Evolutionary conservation across 2,329 filamentous ascomycete species (phyloP).

Genomic region (Pestalotiopsis fici): DNA sequence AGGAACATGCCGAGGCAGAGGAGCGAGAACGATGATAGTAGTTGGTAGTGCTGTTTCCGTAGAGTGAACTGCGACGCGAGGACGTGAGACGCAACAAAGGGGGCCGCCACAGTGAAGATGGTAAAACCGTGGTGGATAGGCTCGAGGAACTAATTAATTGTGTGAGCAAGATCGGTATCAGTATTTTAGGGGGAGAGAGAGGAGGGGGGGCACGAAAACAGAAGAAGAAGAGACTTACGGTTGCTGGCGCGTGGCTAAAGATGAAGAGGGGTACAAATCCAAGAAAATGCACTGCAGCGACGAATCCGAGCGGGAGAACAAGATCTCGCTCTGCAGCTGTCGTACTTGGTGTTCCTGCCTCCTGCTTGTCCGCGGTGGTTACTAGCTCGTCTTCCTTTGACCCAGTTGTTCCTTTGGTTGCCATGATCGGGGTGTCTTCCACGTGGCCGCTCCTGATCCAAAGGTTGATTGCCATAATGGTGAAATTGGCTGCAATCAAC

Average conservation of each 20-base stretch:
- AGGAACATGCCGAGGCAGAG: constrained; percentile 89
- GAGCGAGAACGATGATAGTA: constrained; percentile 90
- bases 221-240: constrained; percentile 52
- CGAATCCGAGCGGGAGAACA: constrained; percentile 72
- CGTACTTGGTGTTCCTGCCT: constrained; percentile 13
- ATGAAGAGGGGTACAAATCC: constrained; percentile 80
- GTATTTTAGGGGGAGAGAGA: neutral
- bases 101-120: constrained; percentile 54
- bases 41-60: constrained; percentile 69
- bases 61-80: constrained; percentile 54
- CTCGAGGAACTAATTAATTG: constrained; percentile 52
- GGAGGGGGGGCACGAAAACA: too few species aligned
- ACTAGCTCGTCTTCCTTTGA: constrained; percentile 29
- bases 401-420: constrained; percentile 20
- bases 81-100: constrained; percentile 55
- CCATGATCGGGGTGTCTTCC: constrained; percentile 12
- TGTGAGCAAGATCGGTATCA: constrained; percentile 2
- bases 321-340: constrained; percentile 61
- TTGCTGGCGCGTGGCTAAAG: constrained; percentile 74
- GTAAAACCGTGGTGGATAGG: constrained; percentile 61
- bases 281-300: constrained; percentile 72
- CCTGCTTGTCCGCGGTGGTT: constrained; percentile 13
- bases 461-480: constrained; percentile 90
- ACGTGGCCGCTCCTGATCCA: constrained; percentile 84
- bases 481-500: constrained; percentile 92